phyloP scores from a whole-genome alignment of 1,139 yeast species.

The Geotrichum restrictum region DNA sequence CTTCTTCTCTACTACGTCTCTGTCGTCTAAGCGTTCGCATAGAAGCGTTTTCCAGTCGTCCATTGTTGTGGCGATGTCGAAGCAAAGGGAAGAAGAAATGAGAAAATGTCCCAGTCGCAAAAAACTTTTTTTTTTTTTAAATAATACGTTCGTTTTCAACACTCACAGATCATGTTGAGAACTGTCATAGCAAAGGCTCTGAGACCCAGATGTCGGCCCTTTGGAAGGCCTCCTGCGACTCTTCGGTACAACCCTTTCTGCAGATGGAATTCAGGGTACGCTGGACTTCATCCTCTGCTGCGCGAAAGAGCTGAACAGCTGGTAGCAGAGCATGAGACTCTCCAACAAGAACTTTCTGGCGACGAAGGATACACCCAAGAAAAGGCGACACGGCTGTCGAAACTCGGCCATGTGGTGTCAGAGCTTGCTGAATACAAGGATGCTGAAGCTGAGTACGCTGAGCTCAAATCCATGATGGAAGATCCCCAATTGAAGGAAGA shows the following conservation, averaged over 20 bases:
- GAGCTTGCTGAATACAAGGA: conserved; percentile 48
- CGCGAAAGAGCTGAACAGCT: conserved; percentile 57
- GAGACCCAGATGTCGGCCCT: neutral
- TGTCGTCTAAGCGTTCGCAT: conserved; percentile 35
- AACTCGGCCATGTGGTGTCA: conserved; percentile 52
- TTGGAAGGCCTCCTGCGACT: neutral
- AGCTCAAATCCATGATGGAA: conserved; percentile 36
- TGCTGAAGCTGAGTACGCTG: conserved; percentile 35
- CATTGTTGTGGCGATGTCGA: conserved; percentile 7
- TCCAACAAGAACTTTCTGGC: conserved; percentile 49
- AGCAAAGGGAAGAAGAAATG: neutral
- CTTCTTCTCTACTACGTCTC: conserved; percentile 31
- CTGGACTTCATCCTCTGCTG: conserved; percentile 54
- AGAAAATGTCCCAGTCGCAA: neutral
- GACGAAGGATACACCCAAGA: conserved; percentile 50
- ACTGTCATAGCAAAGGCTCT: neutral
- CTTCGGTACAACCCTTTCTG: too few species aligned
- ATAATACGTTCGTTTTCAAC: too few species aligned
- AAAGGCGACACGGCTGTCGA: conserved; percentile 54
- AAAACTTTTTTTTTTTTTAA: neutral
- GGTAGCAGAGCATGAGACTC: conserved; percentile 46
- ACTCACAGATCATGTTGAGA: conserved; percentile 9
- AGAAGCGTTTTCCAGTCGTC: conserved; percentile 15
- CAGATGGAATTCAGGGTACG: conserved; percentile 9
- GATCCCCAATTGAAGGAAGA: conserved; percentile 44